phyloP scores from a whole-genome alignment of 345 rosid genomes.

The Hibiscus tridactylites region DNA sequence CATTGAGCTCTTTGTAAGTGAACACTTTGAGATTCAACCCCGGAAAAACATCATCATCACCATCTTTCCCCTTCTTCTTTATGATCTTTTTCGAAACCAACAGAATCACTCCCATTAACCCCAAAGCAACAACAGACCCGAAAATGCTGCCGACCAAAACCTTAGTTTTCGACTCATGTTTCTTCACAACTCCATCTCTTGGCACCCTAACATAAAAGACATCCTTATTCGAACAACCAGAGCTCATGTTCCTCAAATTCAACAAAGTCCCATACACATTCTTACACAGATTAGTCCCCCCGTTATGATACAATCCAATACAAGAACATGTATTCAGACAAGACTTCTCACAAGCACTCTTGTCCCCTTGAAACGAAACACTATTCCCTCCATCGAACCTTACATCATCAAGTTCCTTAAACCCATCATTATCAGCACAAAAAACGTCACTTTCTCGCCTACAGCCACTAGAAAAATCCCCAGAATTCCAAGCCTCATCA shows the following conservation, averaged over 20 bases:
- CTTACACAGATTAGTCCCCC: conserved; percentile 39
- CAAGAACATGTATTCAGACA: conserved; percentile 66
- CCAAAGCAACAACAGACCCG: conserved; percentile 40
- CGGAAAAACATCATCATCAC: conserved; percentile 38
- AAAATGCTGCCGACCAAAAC: conserved; percentile 42
- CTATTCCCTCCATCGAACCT: conserved; percentile 31
- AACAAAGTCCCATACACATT: conserved; percentile 42
- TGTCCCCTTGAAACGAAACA: conserved; percentile 27
- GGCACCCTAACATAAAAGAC: conserved; percentile 43
- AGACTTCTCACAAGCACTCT: conserved; percentile 36
- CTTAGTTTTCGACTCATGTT: conserved; percentile 27
- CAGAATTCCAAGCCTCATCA: conserved; percentile 34
- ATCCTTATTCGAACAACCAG: conserved; percentile 23
- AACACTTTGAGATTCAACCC: conserved; percentile 54
- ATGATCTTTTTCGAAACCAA: conserved; percentile 39
- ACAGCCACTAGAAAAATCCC: conserved; percentile 46
- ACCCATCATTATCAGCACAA: conserved; percentile 31
- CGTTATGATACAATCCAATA: conserved; percentile 46
- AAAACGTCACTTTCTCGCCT: conserved; percentile 18
- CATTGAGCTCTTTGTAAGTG: conserved; percentile 43
- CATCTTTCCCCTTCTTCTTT: conserved; percentile 23
- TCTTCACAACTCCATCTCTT: conserved; percentile 23
- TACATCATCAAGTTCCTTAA: conserved; percentile 34
- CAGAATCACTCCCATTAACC: conserved; percentile 21
- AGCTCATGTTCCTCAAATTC: conserved; percentile 49